These are phyloP conservation scores for Eutrema salsugineum DNA, from an alignment of 441 rosid species.

Conservation along the genomic window DNA sequence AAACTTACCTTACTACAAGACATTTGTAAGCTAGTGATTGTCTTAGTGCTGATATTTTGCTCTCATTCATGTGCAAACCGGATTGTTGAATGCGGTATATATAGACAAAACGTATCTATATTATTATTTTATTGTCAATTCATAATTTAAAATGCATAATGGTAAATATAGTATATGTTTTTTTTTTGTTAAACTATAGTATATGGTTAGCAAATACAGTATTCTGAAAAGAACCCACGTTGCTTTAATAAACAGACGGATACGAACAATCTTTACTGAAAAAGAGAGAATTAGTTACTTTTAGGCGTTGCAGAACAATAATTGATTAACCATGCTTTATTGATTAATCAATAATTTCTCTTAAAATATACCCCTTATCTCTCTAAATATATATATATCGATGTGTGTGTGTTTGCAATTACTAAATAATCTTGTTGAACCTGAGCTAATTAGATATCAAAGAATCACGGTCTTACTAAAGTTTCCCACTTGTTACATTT, in stretches of 20 bases:
- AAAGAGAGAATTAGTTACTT: not conserved
- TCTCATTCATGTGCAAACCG: not conserved
- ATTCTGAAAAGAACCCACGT: not conserved
- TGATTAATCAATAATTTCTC: conserved; percentile 4
- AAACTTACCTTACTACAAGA: not conserved
- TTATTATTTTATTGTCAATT: not conserved
- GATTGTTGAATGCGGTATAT: not conserved
- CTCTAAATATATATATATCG: not conserved
- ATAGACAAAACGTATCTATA: not conserved
- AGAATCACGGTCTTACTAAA: conserved; percentile 9
- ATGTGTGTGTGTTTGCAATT: not conserved
- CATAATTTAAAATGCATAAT: not conserved
- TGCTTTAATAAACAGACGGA: conserved; percentile 1
- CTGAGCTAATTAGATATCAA: conserved; percentile 6
- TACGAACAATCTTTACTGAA: not conserved
- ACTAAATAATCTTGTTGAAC: not conserved
- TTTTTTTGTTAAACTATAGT: not conserved
- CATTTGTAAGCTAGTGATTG: not conserved
- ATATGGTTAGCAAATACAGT: not conserved
- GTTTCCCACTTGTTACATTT: conserved; percentile 16
- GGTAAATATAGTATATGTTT: too few species aligned
- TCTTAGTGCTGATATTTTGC: not conserved
- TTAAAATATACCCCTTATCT: not conserved
- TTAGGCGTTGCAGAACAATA: not conserved
- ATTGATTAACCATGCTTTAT: not conserved